These are phyloP conservation scores for Mycotypha africana DNA, from an alignment of 371 early-diverging fungal genomes.

Conservation along the genomic window DNA sequence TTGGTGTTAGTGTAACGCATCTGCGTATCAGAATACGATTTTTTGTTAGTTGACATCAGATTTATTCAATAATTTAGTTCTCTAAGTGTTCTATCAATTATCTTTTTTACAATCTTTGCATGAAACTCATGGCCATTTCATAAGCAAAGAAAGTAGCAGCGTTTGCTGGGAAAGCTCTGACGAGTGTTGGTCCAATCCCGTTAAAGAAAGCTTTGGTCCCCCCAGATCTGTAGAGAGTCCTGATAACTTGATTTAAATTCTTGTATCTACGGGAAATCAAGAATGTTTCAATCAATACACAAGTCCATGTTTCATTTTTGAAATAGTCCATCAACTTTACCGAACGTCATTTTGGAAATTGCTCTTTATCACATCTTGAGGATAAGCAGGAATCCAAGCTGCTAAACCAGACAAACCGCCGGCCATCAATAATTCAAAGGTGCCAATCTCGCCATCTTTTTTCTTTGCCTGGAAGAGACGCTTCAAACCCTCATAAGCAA, in stretches of 20 bases:
- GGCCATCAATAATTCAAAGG: conserved; percentile 67
- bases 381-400: conserved; percentile 86
- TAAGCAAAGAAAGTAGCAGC: conserved; percentile 84
- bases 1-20: no score
- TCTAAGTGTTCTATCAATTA: no score
- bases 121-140: conserved; percentile 66
- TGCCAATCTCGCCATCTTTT: conserved; percentile 32
- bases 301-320: no score
- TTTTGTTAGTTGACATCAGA: no score
- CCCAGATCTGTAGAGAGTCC: conserved; percentile 18
- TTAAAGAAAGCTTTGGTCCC: conserved; percentile 62
- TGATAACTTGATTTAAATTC: conserved; percentile 5
- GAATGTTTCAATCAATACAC: no score
- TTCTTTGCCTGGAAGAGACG: conserved; percentile 43
- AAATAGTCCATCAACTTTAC: no score
- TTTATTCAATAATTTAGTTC: no score
- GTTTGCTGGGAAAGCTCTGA: conserved; percentile 90
- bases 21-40: no score
- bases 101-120: conserved; percentile 10
- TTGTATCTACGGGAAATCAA: no score
- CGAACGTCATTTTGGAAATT: conserved; percentile 63
- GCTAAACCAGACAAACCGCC: conserved; percentile 83
- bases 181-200: conserved; percentile 81
- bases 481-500: conserved; percentile 66
- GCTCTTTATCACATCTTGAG: conserved; percentile 87